Conservation (phyloP, 108 stramenopile species). For the Aurantiochytrium sp. region DNA sequence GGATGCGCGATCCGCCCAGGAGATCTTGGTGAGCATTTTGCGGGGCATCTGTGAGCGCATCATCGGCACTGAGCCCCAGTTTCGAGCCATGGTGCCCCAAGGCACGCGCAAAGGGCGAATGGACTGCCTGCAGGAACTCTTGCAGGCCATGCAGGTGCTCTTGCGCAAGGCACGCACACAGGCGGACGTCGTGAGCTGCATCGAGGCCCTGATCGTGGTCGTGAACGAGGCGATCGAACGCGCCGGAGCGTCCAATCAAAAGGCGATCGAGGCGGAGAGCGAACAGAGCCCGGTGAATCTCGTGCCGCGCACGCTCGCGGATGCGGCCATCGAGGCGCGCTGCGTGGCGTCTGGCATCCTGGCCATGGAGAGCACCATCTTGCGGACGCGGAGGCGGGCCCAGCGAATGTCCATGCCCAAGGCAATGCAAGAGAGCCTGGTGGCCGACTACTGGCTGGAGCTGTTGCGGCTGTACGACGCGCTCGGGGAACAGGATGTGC, state of each 20-base stretch:
- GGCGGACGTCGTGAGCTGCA: constrained; percentile 37
- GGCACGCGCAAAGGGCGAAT: not conserved
- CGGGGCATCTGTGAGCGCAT: not conserved
- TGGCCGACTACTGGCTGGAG: constrained; percentile 38
- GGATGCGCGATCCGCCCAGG: constrained; percentile 38
- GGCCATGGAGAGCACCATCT: not conserved
- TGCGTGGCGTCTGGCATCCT: constrained; percentile 23
- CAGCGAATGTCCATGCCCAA: not conserved
- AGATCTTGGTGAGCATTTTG: constrained; percentile 43
- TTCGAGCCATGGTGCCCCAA: not conserved
- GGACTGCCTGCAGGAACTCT: not conserved
- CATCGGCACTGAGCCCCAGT: not conserved
- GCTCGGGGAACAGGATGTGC: constrained; percentile 46
- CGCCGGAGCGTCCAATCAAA: not conserved
- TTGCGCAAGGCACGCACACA: not conserved
- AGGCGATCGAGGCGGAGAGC: too few species aligned
- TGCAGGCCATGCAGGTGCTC: constrained; percentile 3
- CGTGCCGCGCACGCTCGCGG: not conserved
- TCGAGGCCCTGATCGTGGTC: constrained; percentile 31
- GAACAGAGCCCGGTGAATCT: not conserved
- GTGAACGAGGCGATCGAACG: constrained; percentile 12
- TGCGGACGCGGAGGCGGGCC: not conserved
- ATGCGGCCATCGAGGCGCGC: not conserved
- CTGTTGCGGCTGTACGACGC: constrained; percentile 44
- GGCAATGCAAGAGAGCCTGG: not conserved